Evolutionary conservation across 2,329 filamentous ascomycete species (phyloP), one percentile per base, ranked within the genome.

Genomic region (Sclerotinia sclerotiorum): DNA sequence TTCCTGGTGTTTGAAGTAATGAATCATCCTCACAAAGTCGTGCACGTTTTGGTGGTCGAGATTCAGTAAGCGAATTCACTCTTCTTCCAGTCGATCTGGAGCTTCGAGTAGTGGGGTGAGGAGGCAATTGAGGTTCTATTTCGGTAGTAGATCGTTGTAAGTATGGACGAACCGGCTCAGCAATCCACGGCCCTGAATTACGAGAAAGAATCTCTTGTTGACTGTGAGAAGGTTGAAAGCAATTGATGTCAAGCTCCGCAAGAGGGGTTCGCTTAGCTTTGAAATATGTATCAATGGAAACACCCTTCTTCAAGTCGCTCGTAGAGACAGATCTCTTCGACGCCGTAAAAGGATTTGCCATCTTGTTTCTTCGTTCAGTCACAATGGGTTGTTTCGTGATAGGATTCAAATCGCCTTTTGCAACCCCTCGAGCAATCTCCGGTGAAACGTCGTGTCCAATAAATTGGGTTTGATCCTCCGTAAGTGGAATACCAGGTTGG

Each of bases 371-470:
- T 54, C 62, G 74, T 71, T 77, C 54, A 58, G 69, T 27, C 24
- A 75, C 56, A 69, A 78, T 78, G 46, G 83, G 84, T 69, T 88
- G 78, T 79, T 97, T 98, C 1, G 93, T 96, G 73, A 94, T 95
- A 2, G 95, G 95, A 77, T 98, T 90, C 57, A 97, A 79, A 73
- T 97, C 91, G 48, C 95, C 95, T 49, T 78, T 82, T 32, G 95
- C 93, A 69, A 99, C 89, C 7, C 87, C 88, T 63, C 84, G 83
- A 10, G 94, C 93, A 69, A 92, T 78, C 61, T 88, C 83, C 1
- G 89, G 81, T 44, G 91, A 88, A 56, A 97, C 86, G 72, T 87
- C 84, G 27, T 84, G 82, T 42, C 95, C 96, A 71, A 99, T 92
- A 74, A 90, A 98, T 0, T 90, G 86, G 84, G 97, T 89, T 54